Evolutionary conservation across 805 yeast species (phyloP), one percentile per base, ranked within the genome.

Genomic region (Metschnikowia rubicola): DNA sequence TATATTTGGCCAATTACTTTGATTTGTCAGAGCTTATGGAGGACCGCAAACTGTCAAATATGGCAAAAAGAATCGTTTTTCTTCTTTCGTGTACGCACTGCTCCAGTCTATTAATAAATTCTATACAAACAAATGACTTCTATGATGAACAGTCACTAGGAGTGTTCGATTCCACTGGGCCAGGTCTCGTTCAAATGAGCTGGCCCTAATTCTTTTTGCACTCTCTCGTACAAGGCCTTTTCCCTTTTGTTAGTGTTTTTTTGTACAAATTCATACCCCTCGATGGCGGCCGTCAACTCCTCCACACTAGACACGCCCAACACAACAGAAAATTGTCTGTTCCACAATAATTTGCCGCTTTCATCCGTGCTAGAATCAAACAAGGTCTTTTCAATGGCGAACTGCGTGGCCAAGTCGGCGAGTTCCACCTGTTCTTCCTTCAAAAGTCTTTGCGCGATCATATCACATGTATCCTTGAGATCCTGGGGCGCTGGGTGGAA

Each of bases 351-450:
- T 7, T 47, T 51, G 3, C 46, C 54, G 7, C 29, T 51, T 34
- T 13, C 35, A 6, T 36, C 39, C 30, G 44, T 37, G 33, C n/a
- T 39, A 8, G 64, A 55, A 10, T 58, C 64, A 44, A 67, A 67
- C 12, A 71, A 55, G 19, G 48, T 41, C 43, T 73, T 67, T 39
- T 78, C 66, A 35, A 86, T 67, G 0, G 96, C 91, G 63, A 74
- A 92, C 51, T 94, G 71, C 0, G 88, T 82, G 2, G 97, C 87
- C 51, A 90, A 64, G 52, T 86, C 92, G 0, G 97, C 96, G 44
- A 92, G 67, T 51, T 89, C 94, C 3, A 80, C 72, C 7, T 48
- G 43, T 38, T 74, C 68, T 3, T 65, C 58, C 5, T 58, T 43
- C 37, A 61, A 46, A 41, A 79, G 63, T n/a, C 64, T 50, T 8